Conservation (phyloP, 2,329 filamentous ascomycete genomes). For the Alternaria postmessia region DNA sequence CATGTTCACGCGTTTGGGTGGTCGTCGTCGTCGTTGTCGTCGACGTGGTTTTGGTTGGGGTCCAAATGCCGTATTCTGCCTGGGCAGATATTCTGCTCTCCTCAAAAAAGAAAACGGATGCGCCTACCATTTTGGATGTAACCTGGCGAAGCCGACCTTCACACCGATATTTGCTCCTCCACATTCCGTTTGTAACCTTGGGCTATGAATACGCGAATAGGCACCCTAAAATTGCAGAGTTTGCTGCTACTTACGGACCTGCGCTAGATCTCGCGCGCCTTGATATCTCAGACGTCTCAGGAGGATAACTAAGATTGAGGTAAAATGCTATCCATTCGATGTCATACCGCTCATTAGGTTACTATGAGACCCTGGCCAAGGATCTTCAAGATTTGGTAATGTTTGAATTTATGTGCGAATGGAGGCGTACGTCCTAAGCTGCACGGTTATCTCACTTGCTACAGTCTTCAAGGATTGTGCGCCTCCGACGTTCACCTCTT, state of each 20-base stretch:
- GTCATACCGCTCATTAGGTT: background rate
- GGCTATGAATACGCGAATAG: background rate
- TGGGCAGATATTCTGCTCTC: slow-evolving; percentile 3
- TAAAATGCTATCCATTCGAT: background rate
- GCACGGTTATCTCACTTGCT: background rate
- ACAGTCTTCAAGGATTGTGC: background rate
- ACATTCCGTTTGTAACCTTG: background rate
- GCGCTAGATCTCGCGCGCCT: slow-evolving; percentile 1
- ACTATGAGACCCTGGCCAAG: background rate
- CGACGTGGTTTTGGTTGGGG: background rate
- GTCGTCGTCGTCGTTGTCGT: background rate
- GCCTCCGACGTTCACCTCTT: background rate
- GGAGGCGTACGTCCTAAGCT: background rate
- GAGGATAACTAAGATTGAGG: background rate
- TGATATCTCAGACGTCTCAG: slow-evolving; percentile 5
- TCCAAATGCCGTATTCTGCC: slow-evolving; percentile 2
- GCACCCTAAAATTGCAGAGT: background rate
- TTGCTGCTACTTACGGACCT: slow-evolving; percentile 8
- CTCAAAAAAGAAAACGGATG: background rate
- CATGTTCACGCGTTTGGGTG: background rate
- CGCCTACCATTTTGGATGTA: background rate
- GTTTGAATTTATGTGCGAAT: background rate
- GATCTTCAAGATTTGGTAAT: background rate
- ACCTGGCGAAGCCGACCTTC: background rate
- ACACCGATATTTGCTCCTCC: background rate